Evolutionary conservation across 2,329 filamentous ascomycete species (phyloP).

Genomic region (Cercospora canescens): DNA sequence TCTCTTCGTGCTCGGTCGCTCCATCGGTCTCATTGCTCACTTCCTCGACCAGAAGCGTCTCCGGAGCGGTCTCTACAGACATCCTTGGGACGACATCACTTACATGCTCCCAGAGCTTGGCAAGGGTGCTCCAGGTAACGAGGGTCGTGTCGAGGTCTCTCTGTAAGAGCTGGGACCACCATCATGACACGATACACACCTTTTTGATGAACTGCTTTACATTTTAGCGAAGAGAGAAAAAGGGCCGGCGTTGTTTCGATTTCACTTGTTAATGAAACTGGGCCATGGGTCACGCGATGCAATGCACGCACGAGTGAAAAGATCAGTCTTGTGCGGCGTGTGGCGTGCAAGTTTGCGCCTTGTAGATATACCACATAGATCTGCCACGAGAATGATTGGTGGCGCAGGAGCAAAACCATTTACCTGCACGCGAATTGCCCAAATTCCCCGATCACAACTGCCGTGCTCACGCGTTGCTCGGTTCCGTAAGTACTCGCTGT

Average conservation of each 20-base stretch:
- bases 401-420: not conserved
- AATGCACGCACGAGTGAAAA: not conserved
- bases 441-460: not conserved
- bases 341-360: not conserved
- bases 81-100: constrained; percentile 97
- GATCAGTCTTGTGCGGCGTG: not conserved
- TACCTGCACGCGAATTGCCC: not conserved
- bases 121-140: constrained; percentile 68
- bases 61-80: constrained; percentile 96
- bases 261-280: not conserved
- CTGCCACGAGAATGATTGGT: not conserved
- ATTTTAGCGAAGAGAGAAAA: constrained; percentile 6
- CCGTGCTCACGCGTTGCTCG: too few relatives aligned
- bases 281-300: not conserved
- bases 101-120: constrained; percentile 83
- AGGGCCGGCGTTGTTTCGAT: not conserved
- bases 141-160: constrained; percentile 83
- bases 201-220: not conserved
- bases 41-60: constrained; percentile 99
- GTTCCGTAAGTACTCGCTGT: not conserved
- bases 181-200: not conserved
- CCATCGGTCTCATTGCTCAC: constrained; percentile 98
- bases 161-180: not conserved
- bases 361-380: constrained; percentile 2
- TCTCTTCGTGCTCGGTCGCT: constrained; percentile 95